A percentile compares a stretch with the other conserved stretches of the same genome.
phyloP scores from a whole-genome alignment of 2,329 filamentous ascomycete genomes.

The Penicillium hordei region DNA sequence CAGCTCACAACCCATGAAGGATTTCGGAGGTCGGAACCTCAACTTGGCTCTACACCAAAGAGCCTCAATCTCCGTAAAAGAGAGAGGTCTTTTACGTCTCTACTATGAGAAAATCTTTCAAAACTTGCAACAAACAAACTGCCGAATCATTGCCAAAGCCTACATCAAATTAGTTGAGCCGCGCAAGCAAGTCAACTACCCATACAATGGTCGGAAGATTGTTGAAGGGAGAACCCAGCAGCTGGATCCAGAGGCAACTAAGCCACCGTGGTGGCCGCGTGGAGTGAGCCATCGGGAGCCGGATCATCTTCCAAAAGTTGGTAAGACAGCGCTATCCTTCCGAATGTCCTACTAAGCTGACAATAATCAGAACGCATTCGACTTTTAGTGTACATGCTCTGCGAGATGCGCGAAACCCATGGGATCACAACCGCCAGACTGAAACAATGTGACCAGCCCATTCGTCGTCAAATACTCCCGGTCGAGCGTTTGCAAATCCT shows the following conservation, averaged over 20 bases:
- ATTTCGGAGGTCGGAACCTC: conserved; percentile 12
- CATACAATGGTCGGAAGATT: conserved; percentile 38
- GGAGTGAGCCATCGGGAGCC: conserved; percentile 38
- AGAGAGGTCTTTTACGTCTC: conserved; percentile 25
- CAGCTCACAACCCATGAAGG: not conserved
- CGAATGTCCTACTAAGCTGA: not conserved
- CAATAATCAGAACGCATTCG: conserved; percentile 37
- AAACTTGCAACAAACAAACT: conserved; percentile 38
- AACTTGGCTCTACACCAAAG: conserved; percentile 28
- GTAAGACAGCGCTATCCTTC: conserved; percentile 17
- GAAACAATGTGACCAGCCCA: conserved; percentile 42
- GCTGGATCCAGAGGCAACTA: conserved; percentile 35
- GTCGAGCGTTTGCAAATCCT: conserved; percentile 37
- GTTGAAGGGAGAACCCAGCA: conserved; percentile 33
- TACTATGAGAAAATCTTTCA: conserved; percentile 39
- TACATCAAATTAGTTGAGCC: conserved; percentile 40
- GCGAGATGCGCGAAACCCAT: conserved; percentile 37
- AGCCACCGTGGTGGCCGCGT: conserved; percentile 37
- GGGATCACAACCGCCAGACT: conserved; percentile 41
- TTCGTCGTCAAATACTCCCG: conserved; percentile 39
- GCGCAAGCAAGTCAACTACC: conserved; percentile 39
- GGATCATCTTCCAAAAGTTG: conserved; percentile 36
- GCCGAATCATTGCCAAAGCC: conserved; percentile 37
- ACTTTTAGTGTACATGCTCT: conserved; percentile 43
- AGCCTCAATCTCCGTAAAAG: conserved; percentile 26